Percentiles rank a stretch among this genome's conserved stretches.
These are phyloP conservation scores for Chytriomyces sp. DNA, from an alignment of 192 early-diverging fungal species.

Conservation along the genomic window DNA sequence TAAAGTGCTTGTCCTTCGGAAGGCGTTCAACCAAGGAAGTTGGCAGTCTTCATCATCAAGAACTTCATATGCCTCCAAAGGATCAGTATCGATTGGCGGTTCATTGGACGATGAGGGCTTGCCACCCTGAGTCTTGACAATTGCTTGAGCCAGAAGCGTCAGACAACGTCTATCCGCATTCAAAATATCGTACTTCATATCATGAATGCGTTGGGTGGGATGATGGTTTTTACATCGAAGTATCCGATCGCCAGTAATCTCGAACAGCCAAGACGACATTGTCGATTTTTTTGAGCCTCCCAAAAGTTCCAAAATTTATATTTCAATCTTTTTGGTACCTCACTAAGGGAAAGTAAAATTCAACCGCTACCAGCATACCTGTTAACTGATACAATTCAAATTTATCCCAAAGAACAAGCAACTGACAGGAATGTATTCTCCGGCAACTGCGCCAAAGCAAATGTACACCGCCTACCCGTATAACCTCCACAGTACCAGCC, in stretches of 20 bases:
- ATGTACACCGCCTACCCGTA: too few species aligned
- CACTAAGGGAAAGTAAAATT: too few species aligned
- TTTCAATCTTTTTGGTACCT: too few species aligned
- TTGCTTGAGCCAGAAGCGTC: not conserved
- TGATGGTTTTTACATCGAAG: not conserved
- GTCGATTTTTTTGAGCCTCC: not conserved
- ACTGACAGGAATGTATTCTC: too few species aligned
- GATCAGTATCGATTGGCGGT: not conserved
- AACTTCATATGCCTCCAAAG: not conserved
- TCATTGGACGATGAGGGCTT: not conserved
- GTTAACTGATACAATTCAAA: too few species aligned
- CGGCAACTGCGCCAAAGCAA: too few species aligned
- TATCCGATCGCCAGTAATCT: not conserved
- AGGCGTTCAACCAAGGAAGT: not conserved
- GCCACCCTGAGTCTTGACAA: not conserved
- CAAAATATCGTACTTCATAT: not conserved
- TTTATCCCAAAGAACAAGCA: too few species aligned
- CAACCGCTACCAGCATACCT: too few species aligned
- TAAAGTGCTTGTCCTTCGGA: conserved; percentile 7
- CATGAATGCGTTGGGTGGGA: not conserved
- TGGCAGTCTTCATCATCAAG: not conserved
- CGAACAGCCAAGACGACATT: not conserved
- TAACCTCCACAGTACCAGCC: too few species aligned
- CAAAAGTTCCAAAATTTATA: not conserved
- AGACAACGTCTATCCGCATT: not conserved